Percentiles rank a stretch among this genome's conserved stretches.
Evolutionary conservation across 2,329 filamentous ascomycete species (phyloP).

Genomic region (Beauveria medogensis): DNA sequence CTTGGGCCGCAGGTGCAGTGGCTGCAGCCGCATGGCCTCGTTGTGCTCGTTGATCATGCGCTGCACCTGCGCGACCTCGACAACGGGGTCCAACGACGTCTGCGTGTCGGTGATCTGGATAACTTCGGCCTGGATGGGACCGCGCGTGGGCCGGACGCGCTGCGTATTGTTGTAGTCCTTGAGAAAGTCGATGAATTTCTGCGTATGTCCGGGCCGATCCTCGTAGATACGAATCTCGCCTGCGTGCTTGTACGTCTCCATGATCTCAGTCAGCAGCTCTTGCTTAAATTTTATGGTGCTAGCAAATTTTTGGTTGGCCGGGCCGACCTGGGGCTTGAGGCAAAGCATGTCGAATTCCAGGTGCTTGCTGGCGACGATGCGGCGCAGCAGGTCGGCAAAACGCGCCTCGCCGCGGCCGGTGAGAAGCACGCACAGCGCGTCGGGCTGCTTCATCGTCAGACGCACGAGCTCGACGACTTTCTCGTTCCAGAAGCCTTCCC

Average conservation of each 20-base stretch:
- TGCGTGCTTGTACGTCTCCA: constrained; percentile 78
- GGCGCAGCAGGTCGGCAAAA: constrained; percentile 72
- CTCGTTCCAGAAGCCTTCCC: constrained; percentile 97
- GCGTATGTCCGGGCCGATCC: constrained; percentile 59
- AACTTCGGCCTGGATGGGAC: constrained; percentile 68
- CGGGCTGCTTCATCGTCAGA: constrained; percentile 74
- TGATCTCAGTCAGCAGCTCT: constrained; percentile 66
- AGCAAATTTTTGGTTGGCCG: constrained; percentile 66
- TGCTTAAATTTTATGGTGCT: constrained; percentile 94
- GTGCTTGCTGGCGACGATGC: constrained; percentile 68
- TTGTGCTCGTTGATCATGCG: constrained; percentile 88
- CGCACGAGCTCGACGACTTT: constrained; percentile 72
- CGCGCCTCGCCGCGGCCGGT: constrained; percentile 75
- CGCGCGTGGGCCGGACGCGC: constrained; percentile 43
- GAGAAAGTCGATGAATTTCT: constrained; percentile 80
- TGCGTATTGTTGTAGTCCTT: constrained; percentile 61
- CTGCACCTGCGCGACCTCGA: constrained; percentile 77
- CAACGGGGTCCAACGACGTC: constrained; percentile 65
- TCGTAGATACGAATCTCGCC: constrained; percentile 75
- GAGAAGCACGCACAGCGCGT: constrained; percentile 75
- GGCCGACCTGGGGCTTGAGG: constrained; percentile 78
- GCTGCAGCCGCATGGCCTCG: constrained; percentile 29
- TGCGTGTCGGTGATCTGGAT: constrained; percentile 75
- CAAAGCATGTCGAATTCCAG: constrained; percentile 83
- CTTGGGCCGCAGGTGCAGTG: constrained; percentile 28